Evolutionary conservation across 2,329 filamentous ascomycete genomes (phyloP), one percentile per base, ranked within the genome.

Genomic region (Fusarium dlaminii): DNA sequence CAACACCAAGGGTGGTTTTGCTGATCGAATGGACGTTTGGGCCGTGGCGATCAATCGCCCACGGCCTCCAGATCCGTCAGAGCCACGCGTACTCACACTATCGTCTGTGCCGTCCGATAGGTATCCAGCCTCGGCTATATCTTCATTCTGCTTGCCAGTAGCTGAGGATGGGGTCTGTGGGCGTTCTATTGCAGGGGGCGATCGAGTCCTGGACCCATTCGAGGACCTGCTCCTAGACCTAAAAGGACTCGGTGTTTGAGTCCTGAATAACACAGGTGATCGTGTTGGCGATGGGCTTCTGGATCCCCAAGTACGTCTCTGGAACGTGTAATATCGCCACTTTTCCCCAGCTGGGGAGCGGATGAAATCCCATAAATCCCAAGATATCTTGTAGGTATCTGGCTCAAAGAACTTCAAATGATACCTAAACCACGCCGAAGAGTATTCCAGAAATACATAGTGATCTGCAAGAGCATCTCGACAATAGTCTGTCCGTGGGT

Each of bases 341-440:
- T 72, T 66, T 22, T 58, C 46, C n/a, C 70, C 74, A 8, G 65
- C 52, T 13, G 72, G 46, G 13, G 74, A 76, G 52, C 64, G 66
- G 20, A 75, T 46, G 29, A 76, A 76, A 18, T 67, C 59, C 74
- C 74, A 76, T 18, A 76, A 27, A 6, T 66, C 66, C 56, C 42
- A 63, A 13, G 67, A 63, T 13, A 63, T 61, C 18, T 59, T 60
- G 20, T 48, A 30, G 7, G 56, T 68, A 10, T 60, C 52, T 22
- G 42, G 24, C 3, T 56, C 66, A 42, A 73, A 54, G 18, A 72
- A 48, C 40, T 52, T 71, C 70, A 65, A 69, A 55, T 76, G 72
- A 24, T 67, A 56, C 20, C 64, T 55, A 54, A 76, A 55, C 63
- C 64, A 75, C 22, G 32, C 20, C 18, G 55, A 57, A 17, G 64